These are phyloP conservation scores for Chlorella vulgaris DNA, from an alignment of 139 green algal genomes.

Conservation along the genomic window DNA sequence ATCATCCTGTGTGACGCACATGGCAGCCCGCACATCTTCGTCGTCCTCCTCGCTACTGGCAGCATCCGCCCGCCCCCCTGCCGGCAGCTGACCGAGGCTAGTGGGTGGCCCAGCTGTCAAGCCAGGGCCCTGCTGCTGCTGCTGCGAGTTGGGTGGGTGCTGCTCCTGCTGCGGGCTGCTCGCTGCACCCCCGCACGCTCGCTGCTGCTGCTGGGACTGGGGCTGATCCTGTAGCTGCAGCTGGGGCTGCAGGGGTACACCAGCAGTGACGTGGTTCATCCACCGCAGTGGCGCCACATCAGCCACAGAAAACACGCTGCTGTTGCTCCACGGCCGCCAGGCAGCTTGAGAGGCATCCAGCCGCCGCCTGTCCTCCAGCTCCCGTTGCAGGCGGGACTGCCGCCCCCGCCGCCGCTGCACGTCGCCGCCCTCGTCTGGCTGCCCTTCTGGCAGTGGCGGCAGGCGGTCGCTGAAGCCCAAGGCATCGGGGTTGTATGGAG, in stretches of 20 bases:
- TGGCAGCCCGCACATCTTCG: too few species aligned
- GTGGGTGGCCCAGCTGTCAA: too few species aligned
- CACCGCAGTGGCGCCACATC: slow-evolving; percentile 38
- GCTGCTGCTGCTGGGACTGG: not conserved
- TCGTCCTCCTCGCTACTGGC: too few species aligned
- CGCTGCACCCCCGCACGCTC: not conserved
- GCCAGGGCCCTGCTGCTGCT: not conserved
- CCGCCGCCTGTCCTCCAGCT: not conserved
- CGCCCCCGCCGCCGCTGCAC: not conserved
- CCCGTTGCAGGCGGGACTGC: not conserved
- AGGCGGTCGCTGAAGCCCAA: slow-evolving; percentile 23
- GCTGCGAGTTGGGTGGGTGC: not conserved
- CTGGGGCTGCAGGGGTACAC: not conserved
- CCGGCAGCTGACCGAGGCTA: too few species aligned
- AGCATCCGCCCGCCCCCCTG: too few species aligned
- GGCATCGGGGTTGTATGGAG: slow-evolving; percentile 25
- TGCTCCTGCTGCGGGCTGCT: not conserved
- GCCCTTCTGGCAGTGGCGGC: not conserved
- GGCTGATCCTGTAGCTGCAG: not conserved
- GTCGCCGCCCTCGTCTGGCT: not conserved
- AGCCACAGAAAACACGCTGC: slow-evolving; percentile 17
- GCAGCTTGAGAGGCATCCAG: not conserved
- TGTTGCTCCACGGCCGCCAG: slow-evolving; percentile 21
- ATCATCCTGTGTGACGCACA: too few species aligned
- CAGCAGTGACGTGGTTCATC: slow-evolving; percentile 7